Conservation (phyloP, 2,329 filamentous ascomycete genomes). For the Rutstroemia sydowiana region DNA sequence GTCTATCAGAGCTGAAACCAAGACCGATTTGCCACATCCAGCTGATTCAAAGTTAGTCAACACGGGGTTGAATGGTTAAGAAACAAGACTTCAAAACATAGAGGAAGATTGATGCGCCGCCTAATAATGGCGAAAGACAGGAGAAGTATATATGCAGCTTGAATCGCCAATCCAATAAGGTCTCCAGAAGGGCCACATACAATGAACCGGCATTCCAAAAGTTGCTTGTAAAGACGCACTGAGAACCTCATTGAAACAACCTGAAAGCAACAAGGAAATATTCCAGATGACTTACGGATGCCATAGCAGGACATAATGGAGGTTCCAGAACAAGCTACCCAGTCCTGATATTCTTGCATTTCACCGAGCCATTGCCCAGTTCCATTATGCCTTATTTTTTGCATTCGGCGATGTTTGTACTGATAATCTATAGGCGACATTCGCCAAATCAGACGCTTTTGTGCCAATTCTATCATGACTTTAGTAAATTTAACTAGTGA, state of each 20-base stretch:
- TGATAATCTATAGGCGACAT: not conserved
- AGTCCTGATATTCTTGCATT: not conserved
- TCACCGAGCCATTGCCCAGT: not conserved
- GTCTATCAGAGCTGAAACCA: not conserved
- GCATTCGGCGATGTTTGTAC: not conserved
- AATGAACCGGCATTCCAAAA: too few species aligned
- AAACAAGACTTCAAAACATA: too few species aligned
- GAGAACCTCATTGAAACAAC: too few species aligned
- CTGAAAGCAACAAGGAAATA: too few species aligned
- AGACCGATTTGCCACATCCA: slow-evolving; percentile 1
- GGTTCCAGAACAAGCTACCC: not conserved
- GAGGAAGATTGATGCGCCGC: too few species aligned
- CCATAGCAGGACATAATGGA: not conserved
- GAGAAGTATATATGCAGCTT: too few species aligned
- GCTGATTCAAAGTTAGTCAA: not conserved
- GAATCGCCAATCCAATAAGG: too few species aligned
- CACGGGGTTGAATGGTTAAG: too few species aligned
- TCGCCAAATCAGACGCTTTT: not conserved
- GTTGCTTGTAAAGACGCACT: too few species aligned
- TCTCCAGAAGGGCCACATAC: too few species aligned
- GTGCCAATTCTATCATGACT: not conserved
- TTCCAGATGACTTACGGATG: not conserved
- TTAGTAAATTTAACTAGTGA: not conserved
- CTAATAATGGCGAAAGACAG: too few species aligned
- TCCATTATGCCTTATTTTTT: not conserved